Percentiles rank a stretch among this genome's conserved stretches.
Conservation (phyloP, 345 rosid genomes). For the Eucalyptus tenuipes region DNA sequence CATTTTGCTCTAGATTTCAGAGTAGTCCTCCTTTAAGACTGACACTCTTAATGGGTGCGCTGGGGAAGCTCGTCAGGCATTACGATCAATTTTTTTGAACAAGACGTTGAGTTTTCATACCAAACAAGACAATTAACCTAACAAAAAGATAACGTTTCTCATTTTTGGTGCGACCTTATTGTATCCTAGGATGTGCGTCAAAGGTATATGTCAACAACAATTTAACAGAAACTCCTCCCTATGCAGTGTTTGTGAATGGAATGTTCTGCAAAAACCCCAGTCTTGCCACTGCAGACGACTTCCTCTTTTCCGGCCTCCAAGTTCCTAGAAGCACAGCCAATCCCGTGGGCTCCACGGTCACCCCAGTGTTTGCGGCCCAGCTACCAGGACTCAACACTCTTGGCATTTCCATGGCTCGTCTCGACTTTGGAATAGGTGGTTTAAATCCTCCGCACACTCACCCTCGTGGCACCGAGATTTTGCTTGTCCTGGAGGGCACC, state of each 20-base stretch:
- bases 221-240: background rate
- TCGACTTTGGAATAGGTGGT: background rate
- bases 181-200: background rate
- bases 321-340: background rate
- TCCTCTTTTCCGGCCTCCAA: background rate
- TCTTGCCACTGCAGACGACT: background rate
- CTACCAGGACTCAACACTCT: background rate
- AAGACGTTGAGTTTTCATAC: background rate
- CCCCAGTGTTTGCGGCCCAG: background rate
- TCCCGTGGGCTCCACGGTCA: background rate
- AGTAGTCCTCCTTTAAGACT: background rate
- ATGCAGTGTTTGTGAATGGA: background rate
- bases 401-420: background rate
- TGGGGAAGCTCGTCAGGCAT: background rate
- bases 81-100: background rate
- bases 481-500: background rate
- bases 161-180: background rate
- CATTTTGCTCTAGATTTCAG: background rate
- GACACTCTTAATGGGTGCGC: background rate
- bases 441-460: background rate
- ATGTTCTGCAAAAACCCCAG: background rate
- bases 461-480: background rate
- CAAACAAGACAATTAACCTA: background rate
- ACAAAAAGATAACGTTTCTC: background rate
- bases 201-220: background rate